Conservation (phyloP, 2,329 filamentous ascomycete species). For the Fusarium verticillioides region DNA sequence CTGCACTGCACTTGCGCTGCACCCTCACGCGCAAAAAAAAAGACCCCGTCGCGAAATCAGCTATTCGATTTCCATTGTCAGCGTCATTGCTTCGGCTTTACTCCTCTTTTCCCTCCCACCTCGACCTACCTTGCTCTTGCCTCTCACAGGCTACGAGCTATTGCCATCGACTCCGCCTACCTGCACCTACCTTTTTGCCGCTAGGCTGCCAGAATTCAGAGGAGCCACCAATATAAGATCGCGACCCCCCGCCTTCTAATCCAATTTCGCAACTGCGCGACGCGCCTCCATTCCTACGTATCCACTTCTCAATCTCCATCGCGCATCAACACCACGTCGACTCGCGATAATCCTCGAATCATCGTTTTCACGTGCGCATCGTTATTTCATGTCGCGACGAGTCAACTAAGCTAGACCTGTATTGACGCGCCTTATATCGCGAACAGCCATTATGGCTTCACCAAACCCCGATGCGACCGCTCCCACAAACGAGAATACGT, state of each 20-base stretch:
- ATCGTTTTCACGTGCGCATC: slow-evolving; percentile 17
- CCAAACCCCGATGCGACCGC: slow-evolving; percentile 55
- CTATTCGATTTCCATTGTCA: slow-evolving; percentile 23
- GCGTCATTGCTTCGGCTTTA: slow-evolving; percentile 30
- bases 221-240: slow-evolving; percentile 30
- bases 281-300: slow-evolving; percentile 37
- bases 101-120: slow-evolving; percentile 24
- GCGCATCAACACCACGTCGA: slow-evolving; percentile 27
- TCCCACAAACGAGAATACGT: slow-evolving; percentile 59
- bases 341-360: slow-evolving; percentile 1
- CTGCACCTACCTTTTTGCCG: slow-evolving; percentile 3
- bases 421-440: slow-evolving; percentile 47
- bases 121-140: slow-evolving; percentile 24
- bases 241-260: slow-evolving; percentile 28
- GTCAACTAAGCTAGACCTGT: slow-evolving; percentile 44
- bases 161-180: slow-evolving; percentile 36
- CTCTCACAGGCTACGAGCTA: slow-evolving; percentile 28
- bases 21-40: slow-evolving; percentile 2
- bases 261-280: slow-evolving; percentile 32
- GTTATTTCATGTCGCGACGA: slow-evolving; percentile 53
- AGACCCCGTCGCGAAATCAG: slow-evolving; percentile 6
- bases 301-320: slow-evolving; percentile 28
- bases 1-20: neutral
- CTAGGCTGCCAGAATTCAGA: slow-evolving; percentile 33
- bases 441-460: slow-evolving; percentile 66